Base-by-base conservation (phyloP, 805 yeast species). In the Phaffomyces opuntiae region DNA sequence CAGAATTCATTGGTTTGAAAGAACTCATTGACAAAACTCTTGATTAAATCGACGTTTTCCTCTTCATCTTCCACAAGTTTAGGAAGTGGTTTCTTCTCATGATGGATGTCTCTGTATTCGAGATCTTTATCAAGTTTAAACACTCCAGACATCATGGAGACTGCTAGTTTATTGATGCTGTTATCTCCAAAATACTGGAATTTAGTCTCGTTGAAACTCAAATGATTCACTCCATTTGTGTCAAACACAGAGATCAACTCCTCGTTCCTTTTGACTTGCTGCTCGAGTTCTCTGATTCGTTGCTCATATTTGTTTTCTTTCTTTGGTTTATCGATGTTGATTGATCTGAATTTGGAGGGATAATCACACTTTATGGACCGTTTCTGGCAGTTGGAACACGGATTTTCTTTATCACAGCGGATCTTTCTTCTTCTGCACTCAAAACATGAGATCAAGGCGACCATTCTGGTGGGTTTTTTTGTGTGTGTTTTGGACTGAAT, bases 351-450 rank as follows among this genome's bases (percentile, higher is more conserved):
- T 37, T 51, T 54, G 7, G 50, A 32, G 2, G 62, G 62, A 40
- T 50, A 58, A 1, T 50, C 32, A 27, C 62, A 58, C 4, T 14
- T 9, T 7, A 55, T 43, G 0, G 43, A 40, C 38, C 50, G 46
- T 7, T 45, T 36, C 4, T 39, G 2, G 36, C 62, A 58, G 46
- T 47, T 50, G 25, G 35, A 34, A 29, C 62, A 58, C 0, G 58
- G 54, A 2, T 39, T 37, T 6, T 49, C 47, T 26, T 55, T 52
- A 34, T 41, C 31, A 35, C 62, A 58, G 1, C 57, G 47, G 44
- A 58, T 55, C 49, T 58, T 58, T 4, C 62, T 35, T 1, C 61
- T 47, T 25, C 62, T 51, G 42, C 62, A 58, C 46, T 56, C 60
- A 21, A 51, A 53, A 36, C 62, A 56, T 1, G 59, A 54, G 13